Conservation (phyloP, 2,329 filamentous ascomycete species). For the Alternaria sp. region DNA sequence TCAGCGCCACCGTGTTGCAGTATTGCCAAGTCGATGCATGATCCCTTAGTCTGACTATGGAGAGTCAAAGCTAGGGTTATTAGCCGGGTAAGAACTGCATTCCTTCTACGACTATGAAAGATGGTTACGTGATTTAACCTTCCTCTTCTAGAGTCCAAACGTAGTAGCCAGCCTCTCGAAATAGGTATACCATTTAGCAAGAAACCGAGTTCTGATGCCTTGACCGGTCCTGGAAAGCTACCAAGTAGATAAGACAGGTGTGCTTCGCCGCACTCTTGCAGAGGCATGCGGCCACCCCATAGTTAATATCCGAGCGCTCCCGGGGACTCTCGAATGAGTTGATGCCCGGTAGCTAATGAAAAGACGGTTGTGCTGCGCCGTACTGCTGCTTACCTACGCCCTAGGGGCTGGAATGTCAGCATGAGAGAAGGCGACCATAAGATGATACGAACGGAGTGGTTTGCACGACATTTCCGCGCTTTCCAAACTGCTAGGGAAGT, state of each 20-base stretch:
- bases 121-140: not conserved
- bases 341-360: not conserved
- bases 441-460: not conserved
- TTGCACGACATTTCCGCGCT: not conserved
- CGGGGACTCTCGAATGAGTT: not conserved
- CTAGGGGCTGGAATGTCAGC: not conserved
- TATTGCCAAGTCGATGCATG: not conserved
- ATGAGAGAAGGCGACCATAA: not conserved
- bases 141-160: not conserved
- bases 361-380: not conserved
- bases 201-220: not conserved
- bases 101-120: not conserved
- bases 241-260: not conserved
- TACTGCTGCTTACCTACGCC: not conserved
- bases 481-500: not conserved
- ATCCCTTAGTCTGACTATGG: not conserved
- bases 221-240: not conserved
- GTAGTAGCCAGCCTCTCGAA: not conserved
- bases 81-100: not conserved
- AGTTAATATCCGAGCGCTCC: not conserved
- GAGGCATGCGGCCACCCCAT: not conserved
- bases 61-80: not conserved
- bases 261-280: not conserved
- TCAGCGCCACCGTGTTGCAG: not conserved
- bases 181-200: not conserved